A percentile compares a stretch with the other conserved stretches of the same genome.
phyloP scores from a whole-genome alignment of 768 basidiomycete genomes.

The Phaeotremella skinneri region DNA sequence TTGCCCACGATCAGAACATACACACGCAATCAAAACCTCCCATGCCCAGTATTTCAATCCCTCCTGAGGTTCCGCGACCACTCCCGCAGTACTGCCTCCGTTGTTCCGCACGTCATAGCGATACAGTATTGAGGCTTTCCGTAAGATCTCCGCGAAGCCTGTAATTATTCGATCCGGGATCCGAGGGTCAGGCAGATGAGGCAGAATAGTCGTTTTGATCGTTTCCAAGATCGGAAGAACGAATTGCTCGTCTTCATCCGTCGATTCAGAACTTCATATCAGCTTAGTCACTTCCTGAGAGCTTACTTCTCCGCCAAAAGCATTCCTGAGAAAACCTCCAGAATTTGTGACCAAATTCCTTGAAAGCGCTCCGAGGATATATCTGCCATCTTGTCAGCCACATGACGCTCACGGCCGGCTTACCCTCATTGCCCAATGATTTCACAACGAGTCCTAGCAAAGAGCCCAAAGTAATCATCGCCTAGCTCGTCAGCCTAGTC shows the following conservation, averaged over 20 bases:
- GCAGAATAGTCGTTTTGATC: slow-evolving; percentile 21
- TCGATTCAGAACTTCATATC: not conserved
- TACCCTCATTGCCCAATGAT: slow-evolving; percentile 11
- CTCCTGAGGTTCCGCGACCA: slow-evolving; percentile 27
- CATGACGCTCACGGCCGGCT: slow-evolving; percentile 6
- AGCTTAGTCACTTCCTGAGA: not conserved
- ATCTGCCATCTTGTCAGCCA: slow-evolving; percentile 51
- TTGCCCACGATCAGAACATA: slow-evolving; percentile 1
- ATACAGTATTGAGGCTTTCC: slow-evolving; percentile 40
- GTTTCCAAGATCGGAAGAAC: slow-evolving; percentile 29
- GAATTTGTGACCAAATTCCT: slow-evolving; percentile 73
- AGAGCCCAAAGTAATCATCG: slow-evolving; percentile 43
- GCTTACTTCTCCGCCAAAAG: slow-evolving; percentile 37
- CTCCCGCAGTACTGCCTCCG: slow-evolving; percentile 37
- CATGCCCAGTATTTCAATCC: slow-evolving; percentile 43
- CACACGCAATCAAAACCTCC: slow-evolving; percentile 30
- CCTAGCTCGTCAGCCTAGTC: slow-evolving; percentile 52
- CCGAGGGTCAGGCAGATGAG: slow-evolving; percentile 22
- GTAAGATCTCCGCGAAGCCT: slow-evolving; percentile 29
- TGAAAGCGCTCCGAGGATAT: slow-evolving; percentile 67
- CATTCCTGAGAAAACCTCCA: slow-evolving; percentile 35
- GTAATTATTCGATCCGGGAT: slow-evolving; percentile 32
- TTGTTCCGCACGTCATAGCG: slow-evolving; percentile 21
- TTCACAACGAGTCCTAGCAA: slow-evolving; percentile 58
- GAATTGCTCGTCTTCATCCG: slow-evolving; percentile 40